These are phyloP conservation scores for Oryza glaberrima DNA, from an alignment of 176 grass and related monocot species.

Conservation along the genomic window DNA sequence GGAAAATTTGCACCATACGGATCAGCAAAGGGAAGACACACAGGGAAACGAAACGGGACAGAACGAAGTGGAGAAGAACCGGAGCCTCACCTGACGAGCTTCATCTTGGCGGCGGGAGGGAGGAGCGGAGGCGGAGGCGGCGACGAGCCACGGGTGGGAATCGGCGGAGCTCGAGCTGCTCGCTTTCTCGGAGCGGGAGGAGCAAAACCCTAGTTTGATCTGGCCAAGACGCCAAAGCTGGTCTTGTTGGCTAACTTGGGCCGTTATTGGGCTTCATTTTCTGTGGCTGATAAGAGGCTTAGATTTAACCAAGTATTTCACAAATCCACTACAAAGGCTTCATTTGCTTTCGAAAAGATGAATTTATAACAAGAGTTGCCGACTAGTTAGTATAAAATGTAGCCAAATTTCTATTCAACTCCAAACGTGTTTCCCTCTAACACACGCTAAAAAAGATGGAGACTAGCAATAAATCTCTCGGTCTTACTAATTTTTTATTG, in stretches of 20 bases:
- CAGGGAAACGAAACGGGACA: not conserved
- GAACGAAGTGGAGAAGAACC: not conserved
- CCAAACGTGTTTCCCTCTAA: not conserved
- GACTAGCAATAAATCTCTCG: too few relatives aligned
- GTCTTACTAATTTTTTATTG: too few relatives aligned
- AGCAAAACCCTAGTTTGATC: slow-evolving; percentile 60
- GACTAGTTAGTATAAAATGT: not conserved
- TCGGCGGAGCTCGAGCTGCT: slow-evolving; percentile 30
- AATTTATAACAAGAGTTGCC: not conserved
- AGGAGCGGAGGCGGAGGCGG: slow-evolving; percentile 34
- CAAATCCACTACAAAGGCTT: not conserved
- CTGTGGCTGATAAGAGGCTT: not conserved
- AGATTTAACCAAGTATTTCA: too few relatives aligned
- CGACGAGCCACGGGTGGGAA: slow-evolving; percentile 2
- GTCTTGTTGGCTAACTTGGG: slow-evolving; percentile 28
- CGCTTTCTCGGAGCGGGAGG: slow-evolving; percentile 50
- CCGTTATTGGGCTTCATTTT: slow-evolving; percentile 17
- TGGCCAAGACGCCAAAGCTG: slow-evolving; percentile 10
- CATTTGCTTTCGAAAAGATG: not conserved
- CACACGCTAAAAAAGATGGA: too few relatives aligned
- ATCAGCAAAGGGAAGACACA: not conserved
- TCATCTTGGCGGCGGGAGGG: slow-evolving; percentile 58
- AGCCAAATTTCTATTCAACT: not conserved
- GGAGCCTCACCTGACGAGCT: slow-evolving; percentile 83
- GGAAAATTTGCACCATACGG: slow-evolving; percentile 12